Base-by-base conservation (phyloP, 768 basidiomycete genomes). In the Lactifluus volemus region DNA sequence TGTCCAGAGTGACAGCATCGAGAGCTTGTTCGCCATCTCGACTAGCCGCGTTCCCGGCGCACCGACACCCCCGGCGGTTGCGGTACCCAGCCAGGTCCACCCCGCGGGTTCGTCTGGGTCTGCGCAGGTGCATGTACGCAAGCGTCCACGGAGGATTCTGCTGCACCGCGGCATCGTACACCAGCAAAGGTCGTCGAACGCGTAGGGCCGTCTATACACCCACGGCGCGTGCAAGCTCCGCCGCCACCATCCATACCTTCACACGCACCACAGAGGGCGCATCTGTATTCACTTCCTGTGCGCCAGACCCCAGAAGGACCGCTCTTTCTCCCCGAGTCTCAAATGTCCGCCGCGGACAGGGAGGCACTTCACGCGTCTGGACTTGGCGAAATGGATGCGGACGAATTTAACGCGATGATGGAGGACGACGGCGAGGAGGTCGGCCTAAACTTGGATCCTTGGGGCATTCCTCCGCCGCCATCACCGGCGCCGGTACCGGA, bases 1-100 rank as follows among this genome's bases (percentile, higher is more conserved):
- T 53, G 78, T 90, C 44, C 86, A 88, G 68, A 79, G 82, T 9
- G 88, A 92, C 66, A 76, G 77, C 57, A 76, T 76, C 1, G 82
- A 88, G 39, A 76, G 78, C 44, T 77, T 91, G 36, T 91, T 91
- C 68, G 86, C 89, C 29, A 85, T 92, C 62, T 88, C 90, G 7
- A 89, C 90, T 8, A 89, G 81, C 68, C 81, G 84, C 59, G 76
- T 80, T 32, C 80, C 79, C 25, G 79, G 77, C 29, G 57, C 56
- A 2, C 57, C 61, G 11, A 51, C 38, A 19, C 52, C 57, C 8
- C 47, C 47, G 32, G 55, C 49, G 9, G 44, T n/a, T 38, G 29
- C 59, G 34, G 49, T 32, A 38, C 41, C 19, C 32, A 58, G 53
- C 25, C 55, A 61, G 29, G 53, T 32, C 21, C 52, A 47, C 42